Base-by-base conservation (phyloP, 306 rosid genomes). In the Elaeagnus macrophylla region DNA sequence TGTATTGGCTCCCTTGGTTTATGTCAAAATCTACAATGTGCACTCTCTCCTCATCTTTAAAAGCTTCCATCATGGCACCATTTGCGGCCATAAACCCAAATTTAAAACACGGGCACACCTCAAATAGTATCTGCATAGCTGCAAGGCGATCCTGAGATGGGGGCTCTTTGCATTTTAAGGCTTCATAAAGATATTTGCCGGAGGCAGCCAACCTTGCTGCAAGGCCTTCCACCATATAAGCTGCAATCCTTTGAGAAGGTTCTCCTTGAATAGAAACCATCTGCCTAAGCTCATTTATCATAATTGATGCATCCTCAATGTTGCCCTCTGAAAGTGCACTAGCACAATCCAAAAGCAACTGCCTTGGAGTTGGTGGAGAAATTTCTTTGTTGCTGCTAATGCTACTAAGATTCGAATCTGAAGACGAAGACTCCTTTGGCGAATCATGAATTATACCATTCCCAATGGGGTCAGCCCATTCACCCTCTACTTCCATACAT, bases 221-320 rank as follows among this genome's bases (percentile, higher is more conserved):
- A 2, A 91, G 96, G 58, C 99, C 95, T 76, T 91, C 99, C 47
- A 87, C 93, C 96, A 91, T 87, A 76, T 91, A 91, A 18, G 99
- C 99, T 44, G 99, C 99, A 61, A 81, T 91, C 79, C 99, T 82
- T 58, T 86, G 89, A n/a, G 86, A 65, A 58, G 99, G 99, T 66
- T 87, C 99, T 61, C 96, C 99, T 42, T 84, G 93, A 66, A 91
- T 78, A 2, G 96, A 84, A 54, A 87, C 99, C 76, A 74, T 79
- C 64, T 76, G 78, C 47, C 95, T 75, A 49, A 91, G 89, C 71
- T 79, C 59, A 52, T 73, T 73, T 48, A 87, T 82, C 87, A 78
- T 91, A 32, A 69, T 67, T 3, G 82, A 80, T 9, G 87, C 87
- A 49, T 63, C 83, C 69, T 65, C 73, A 7, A 56, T 47, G 66